phyloP scores from a whole-genome alignment of 1,284 basidiomycete genomes.

The Pseudozyma pruni region DNA sequence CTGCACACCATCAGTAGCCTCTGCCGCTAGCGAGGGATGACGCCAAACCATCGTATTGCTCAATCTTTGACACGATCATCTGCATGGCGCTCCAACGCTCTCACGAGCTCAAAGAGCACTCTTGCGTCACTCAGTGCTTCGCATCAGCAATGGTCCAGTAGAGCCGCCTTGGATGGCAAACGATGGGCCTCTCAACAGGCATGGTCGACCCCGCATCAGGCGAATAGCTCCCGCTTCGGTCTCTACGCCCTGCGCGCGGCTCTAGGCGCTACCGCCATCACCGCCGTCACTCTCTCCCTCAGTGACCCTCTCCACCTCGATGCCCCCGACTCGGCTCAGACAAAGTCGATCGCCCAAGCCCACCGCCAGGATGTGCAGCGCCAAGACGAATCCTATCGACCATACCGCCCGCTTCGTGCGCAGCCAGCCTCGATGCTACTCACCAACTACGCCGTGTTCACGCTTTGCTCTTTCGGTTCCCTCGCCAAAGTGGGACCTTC shows the following conservation, averaged over 20 bases:
- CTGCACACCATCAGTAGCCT: background rate
- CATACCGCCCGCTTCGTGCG: constrained; percentile 33
- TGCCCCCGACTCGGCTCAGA: constrained; percentile 5
- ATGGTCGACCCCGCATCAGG: background rate
- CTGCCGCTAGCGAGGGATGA: constrained; percentile 14
- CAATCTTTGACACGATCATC: constrained; percentile 22
- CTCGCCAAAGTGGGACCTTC: constrained; percentile 81
- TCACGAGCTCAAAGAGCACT: constrained; percentile 6
- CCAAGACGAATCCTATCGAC: constrained; percentile 36
- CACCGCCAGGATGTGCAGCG: constrained; percentile 31
- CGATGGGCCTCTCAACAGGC: constrained; percentile 16
- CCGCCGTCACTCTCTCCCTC: constrained; percentile 16
- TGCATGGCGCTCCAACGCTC: constrained; percentile 7
- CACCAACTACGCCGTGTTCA: constrained; percentile 82
- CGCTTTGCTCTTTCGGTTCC: constrained; percentile 79
- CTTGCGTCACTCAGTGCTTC: constrained; percentile 15
- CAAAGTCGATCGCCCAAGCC: constrained; percentile 25
- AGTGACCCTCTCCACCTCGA: constrained; percentile 38
- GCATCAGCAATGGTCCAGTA: background rate
- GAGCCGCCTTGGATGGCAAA: background rate
- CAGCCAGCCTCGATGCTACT: constrained; percentile 69
- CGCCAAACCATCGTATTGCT: constrained; percentile 16
- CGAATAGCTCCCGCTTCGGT: constrained; percentile 4
- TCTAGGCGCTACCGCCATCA: constrained; percentile 29
- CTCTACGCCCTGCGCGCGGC: constrained; percentile 15